Evolutionary conservation across 164 flowering plant genomes (phyloP), one percentile per base, ranked within the genome.

Genomic region (Paratinospora sagittata): DNA sequence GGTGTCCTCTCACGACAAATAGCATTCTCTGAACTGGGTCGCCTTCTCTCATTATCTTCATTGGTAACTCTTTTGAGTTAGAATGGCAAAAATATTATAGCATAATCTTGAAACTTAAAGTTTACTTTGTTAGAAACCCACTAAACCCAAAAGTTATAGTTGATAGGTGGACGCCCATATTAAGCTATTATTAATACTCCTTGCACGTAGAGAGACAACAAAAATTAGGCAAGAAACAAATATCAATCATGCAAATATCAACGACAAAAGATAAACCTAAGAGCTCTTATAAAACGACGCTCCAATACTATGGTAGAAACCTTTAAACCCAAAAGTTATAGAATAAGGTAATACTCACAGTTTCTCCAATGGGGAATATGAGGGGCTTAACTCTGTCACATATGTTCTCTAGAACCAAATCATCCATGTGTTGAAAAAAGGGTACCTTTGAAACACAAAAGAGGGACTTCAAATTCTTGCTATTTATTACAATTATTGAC

Each of bases 361-460:
- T 85, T 82, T 95, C 97, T 68, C 97, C 98, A 78, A 89, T 90
- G 9, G 97, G 88, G 84, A 92, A 89, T 39, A 95, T 86, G 76
- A 95, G 90, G 21, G 98, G 87, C 84, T 89, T 92, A 14, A 95
- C 97, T 0, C 97, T 86, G 77, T 95, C 98, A 67, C 97, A 92
- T 9, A 95, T 90, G 83, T 90, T 89, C 82, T 95, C 97, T 5
- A 95, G 85, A 47, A 92, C 97, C 61, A 92, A 75, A 61, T 87
- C 93, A 76, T 95, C 98, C 98, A 95, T 92, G 70, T 92, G 97
- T 75, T 95, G 98, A 78, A 95, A 95, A 70, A 95, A 69, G n/a
- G 98, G 98, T 27, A 95, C 97, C 95, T 93, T 81, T 64, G 71
- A 69, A 55, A 34, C 23, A 63, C 34, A 71, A 19, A 55, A 55